phyloP scores from a whole-genome alignment of 345 rosid species.

The Trapa incisa region DNA sequence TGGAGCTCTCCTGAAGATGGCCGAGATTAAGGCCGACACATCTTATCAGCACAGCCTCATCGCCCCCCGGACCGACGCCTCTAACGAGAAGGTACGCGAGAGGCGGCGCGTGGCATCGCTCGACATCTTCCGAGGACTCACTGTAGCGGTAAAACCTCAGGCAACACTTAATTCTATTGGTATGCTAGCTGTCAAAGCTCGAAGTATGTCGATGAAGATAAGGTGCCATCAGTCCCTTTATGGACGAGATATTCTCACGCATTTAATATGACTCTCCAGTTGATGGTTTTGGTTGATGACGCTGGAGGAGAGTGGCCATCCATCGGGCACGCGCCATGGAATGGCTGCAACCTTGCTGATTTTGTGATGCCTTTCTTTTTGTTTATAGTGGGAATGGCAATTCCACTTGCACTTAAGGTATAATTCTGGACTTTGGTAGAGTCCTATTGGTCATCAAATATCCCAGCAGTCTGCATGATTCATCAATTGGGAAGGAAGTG shows the following conservation, averaged over 20 bases:
- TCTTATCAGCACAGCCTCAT: slow-evolving; percentile 23
- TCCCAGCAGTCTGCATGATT: not conserved
- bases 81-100: slow-evolving; percentile 16
- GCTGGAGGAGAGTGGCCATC: slow-evolving; percentile 86
- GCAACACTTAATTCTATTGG: too few species aligned
- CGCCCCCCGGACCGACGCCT: slow-evolving; percentile 15
- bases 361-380: slow-evolving; percentile 92
- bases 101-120: slow-evolving; percentile 50
- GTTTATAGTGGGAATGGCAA: slow-evolving; percentile 83
- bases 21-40: slow-evolving; percentile 35
- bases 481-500: not conserved
- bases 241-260: not conserved
- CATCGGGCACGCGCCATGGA: slow-evolving; percentile 84
- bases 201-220: not conserved
- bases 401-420: slow-evolving; percentile 54
- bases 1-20: slow-evolving; percentile 16
- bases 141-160: slow-evolving; percentile 43
- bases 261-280: slow-evolving; percentile 17
- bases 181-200: not conserved
- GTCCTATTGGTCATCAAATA: not conserved
- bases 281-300: slow-evolving; percentile 86
- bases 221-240: not conserved
- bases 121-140: slow-evolving; percentile 84
- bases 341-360: slow-evolving; percentile 87
- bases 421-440: too few species aligned